A percentile compares a stretch with the other conserved stretches of the same genome.
Conservation (phyloP, 1,139 yeast species). For the Diutina catenulata region DNA sequence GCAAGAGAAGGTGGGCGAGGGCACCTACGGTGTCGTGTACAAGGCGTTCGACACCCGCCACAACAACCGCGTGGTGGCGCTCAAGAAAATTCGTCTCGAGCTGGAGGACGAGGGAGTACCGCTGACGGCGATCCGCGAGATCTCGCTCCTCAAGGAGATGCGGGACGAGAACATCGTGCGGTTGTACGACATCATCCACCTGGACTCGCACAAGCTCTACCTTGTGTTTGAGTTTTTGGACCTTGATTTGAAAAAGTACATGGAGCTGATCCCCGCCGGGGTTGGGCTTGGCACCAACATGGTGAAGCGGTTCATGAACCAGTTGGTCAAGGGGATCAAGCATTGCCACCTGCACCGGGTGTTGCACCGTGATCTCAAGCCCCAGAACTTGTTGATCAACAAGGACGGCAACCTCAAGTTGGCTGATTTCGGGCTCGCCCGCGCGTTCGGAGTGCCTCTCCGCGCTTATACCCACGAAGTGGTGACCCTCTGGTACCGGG, state of each 20-base stretch:
- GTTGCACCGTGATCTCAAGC: constrained; percentile 90
- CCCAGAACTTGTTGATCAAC: constrained; percentile 87
- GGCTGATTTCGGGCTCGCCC: constrained; percentile 95
- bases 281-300: constrained; percentile 83
- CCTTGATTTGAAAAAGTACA: constrained; percentile 87
- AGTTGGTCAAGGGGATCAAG: constrained; percentile 81
- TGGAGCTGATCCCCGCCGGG: constrained; percentile 92
- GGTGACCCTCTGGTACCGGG: constrained; percentile 95
- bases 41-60: constrained; percentile 83
- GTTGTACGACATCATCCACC: constrained; percentile 86
- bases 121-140: constrained; percentile 94
- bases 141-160: constrained; percentile 84
- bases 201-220: constrained; percentile 90
- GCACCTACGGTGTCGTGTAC: constrained; percentile 96
- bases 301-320: constrained; percentile 90
- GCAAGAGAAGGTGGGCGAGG: constrained; percentile 92
- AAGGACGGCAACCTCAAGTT: constrained; percentile 91
- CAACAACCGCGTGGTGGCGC: constrained; percentile 84
- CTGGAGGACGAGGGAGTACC: constrained; percentile 95
- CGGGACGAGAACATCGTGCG: constrained; percentile 88
- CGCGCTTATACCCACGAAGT: constrained; percentile 97
- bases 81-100: constrained; percentile 88
- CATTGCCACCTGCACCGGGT: constrained; percentile 95
- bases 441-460: constrained; percentile 95
- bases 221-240: constrained; percentile 91